These are phyloP conservation scores for Aspergillus affinis DNA, from an alignment of 495 filamentous ascomycete species.

Conservation along the genomic window DNA sequence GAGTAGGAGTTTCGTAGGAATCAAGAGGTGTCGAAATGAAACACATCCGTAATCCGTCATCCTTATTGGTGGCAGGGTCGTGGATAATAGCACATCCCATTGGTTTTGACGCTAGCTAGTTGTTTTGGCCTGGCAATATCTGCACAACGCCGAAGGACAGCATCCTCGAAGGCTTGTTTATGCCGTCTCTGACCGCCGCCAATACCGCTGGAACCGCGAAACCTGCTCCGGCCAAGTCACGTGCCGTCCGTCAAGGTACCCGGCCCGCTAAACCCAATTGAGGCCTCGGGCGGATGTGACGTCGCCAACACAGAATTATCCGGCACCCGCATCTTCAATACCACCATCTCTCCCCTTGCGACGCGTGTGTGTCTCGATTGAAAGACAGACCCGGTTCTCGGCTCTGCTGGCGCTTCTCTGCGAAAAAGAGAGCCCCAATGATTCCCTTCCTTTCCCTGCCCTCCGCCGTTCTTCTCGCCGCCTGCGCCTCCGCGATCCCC, in stretches of 20 bases:
- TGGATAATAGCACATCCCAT: too few relatives aligned
- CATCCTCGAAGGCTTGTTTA: too few relatives aligned
- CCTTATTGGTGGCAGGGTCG: too few relatives aligned
- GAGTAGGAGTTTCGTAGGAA: too few relatives aligned
- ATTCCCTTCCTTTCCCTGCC: conserved; percentile 14
- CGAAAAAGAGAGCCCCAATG: conserved; percentile 18
- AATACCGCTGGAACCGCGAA: too few relatives aligned
- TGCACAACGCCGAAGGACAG: too few relatives aligned
- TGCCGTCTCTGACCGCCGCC: too few relatives aligned
- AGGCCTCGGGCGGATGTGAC: neutral
- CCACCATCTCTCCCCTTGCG: neutral
- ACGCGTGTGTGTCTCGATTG: neutral
- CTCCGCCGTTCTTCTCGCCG: conserved; percentile 11
- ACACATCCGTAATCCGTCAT: too few relatives aligned
- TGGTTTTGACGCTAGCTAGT: too few relatives aligned
- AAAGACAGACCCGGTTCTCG: conserved; percentile 3
- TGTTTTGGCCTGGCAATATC: too few relatives aligned
- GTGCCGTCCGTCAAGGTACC: neutral
- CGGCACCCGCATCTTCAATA: neutral
- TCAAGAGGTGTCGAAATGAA: too few relatives aligned
- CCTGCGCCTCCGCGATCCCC: conserved; percentile 18
- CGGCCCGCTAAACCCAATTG: neutral
- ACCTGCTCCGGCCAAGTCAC: neutral
- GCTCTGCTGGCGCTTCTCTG: conserved; percentile 12
- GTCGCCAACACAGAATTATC: neutral